These are phyloP conservation scores for Rutstroemia sp. DNA, from an alignment of 2,329 filamentous ascomycete species.

Conservation along the genomic window DNA sequence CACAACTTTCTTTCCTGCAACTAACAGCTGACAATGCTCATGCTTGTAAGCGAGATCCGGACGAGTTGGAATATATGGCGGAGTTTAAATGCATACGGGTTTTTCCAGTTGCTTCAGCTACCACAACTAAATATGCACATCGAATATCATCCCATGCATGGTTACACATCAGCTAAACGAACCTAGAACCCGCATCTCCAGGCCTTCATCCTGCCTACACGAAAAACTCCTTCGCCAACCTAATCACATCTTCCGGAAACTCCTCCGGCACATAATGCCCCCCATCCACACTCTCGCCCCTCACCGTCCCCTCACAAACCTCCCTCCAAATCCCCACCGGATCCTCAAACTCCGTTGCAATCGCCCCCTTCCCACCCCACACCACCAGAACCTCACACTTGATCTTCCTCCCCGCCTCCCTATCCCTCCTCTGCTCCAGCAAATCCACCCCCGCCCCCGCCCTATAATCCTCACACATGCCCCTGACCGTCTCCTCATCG, in stretches of 20 bases:
- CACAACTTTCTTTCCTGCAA: too few relatives aligned
- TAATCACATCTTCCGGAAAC: slow-evolving; percentile 38
- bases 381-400: slow-evolving; percentile 40
- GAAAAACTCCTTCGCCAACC: slow-evolving; percentile 35
- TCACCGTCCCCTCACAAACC: slow-evolving; percentile 35
- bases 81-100: too few relatives aligned
- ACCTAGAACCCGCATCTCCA: too few relatives aligned
- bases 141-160: too few relatives aligned
- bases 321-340: slow-evolving; percentile 43
- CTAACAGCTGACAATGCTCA: too few relatives aligned
- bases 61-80: too few relatives aligned
- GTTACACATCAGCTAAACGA: too few relatives aligned
- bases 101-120: too few relatives aligned
- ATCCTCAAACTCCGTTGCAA: slow-evolving; percentile 41
- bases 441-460: slow-evolving; percentile 46
- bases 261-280: slow-evolving; percentile 47
- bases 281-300: slow-evolving; percentile 37
- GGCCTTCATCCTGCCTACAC: slow-evolving; percentile 15
- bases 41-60: too few relatives aligned
- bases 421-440: slow-evolving; percentile 41
- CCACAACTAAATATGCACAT: too few relatives aligned
- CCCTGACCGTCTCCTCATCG: slow-evolving; percentile 37
- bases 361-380: slow-evolving; percentile 42
- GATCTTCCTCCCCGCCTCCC: slow-evolving; percentile 37
- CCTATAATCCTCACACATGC: slow-evolving; percentile 49